Conservation (phyloP, 2,329 filamentous ascomycete genomes). For the Zymoseptoria crescenta region DNA sequence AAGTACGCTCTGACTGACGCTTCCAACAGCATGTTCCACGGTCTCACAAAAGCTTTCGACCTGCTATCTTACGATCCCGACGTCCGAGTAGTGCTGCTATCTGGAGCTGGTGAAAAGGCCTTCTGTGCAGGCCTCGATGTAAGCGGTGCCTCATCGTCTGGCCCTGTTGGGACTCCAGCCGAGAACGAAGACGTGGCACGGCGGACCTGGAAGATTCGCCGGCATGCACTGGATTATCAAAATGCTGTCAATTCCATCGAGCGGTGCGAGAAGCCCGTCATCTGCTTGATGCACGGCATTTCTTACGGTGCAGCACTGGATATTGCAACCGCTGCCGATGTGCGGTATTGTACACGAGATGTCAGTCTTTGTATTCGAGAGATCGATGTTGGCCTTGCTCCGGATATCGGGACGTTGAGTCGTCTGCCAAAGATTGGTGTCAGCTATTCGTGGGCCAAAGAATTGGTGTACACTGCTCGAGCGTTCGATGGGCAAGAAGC, state of each 20-base stretch:
- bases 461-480: conserved; percentile 60
- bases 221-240: conserved; percentile 71
- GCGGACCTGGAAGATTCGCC: conserved; percentile 41
- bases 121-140: conserved; percentile 80
- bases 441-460: conserved; percentile 66
- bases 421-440: conserved; percentile 66
- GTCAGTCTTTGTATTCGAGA: conserved; percentile 66
- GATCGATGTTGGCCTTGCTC: conserved; percentile 72
- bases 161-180: too few relatives aligned
- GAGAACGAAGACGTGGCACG: conserved; percentile 10
- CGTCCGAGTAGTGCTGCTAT: conserved; percentile 69
- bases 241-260: conserved; percentile 66
- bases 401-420: conserved; percentile 67
- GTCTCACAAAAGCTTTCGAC: conserved; percentile 63
- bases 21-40: conserved; percentile 69
- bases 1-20: not conserved
- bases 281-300: conserved; percentile 70
- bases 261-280: conserved; percentile 79
- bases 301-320: conserved; percentile 72
- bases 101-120: conserved; percentile 66
- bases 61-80: conserved; percentile 63
- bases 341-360: conserved; percentile 52
- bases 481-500: conserved; percentile 63
- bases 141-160: not conserved
- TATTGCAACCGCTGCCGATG: conserved; percentile 56